Base-by-base conservation (phyloP, 495 filamentous ascomycete genomes). In the Aspergillus conjunctus region DNA sequence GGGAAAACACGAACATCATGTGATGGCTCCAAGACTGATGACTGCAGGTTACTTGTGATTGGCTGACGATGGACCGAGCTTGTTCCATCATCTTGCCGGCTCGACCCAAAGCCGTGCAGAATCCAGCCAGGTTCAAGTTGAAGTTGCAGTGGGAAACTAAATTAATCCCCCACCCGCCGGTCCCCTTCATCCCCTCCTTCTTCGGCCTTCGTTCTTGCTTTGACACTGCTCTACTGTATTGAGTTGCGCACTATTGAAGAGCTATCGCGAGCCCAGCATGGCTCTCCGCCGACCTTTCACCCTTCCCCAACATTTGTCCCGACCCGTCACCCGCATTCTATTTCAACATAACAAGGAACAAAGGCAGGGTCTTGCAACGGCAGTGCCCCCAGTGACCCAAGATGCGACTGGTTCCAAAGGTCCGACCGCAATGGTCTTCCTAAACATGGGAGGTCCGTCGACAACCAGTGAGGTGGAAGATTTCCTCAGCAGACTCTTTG, bases 371-470 rank as follows among this genome's bases (percentile, higher is more conserved):
- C 67, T 91, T 52, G 89, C 90, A 18, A 91, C 87, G 31, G 81
- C 85, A 30, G 83, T 82, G 0, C 89, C 88, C 4, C 90, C 92
- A 4, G 89, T 91, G 5, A 91, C 87, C 5, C 89, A 92, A 68
- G 79, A 88, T 83, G 69, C 77, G 3, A 80, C 79, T 1, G 76
- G 83, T 14, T 80, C 85, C 0, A 85, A 87, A 69, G 87, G 87
- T 1, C 87, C 87, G 6, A 99, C 95, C 0, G 95, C 95, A 41
- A 96, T 99, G 84, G 93, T 99, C 7, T 96, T 99, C 62, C 83
- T 99, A 73, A 99, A 99, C 77, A 99, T 99, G 95, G 95, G 95
- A 56, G 95, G 95, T 10, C 95, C 95, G 7, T 91, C 91, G 14
- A 97, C 89, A 7, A 86, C 87, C 11, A 81, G 87, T 57, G 92